Evolutionary conservation across 1,139 yeast genomes (phyloP).

Genomic region (Meyerozyma guilliermondii): DNA sequence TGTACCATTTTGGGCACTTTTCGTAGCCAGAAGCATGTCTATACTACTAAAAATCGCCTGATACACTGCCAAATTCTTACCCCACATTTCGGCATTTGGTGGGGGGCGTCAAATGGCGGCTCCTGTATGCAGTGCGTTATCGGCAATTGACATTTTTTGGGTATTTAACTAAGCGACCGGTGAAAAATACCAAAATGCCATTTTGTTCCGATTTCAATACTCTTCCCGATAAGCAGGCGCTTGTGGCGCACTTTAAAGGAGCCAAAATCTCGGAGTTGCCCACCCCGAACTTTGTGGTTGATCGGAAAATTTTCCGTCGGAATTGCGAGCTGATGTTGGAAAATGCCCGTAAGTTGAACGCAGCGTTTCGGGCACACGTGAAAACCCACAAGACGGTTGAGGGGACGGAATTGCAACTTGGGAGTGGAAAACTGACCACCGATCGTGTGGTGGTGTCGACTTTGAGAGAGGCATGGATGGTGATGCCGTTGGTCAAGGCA

Average conservation of each 20-base stretch:
- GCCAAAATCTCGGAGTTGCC: slow-evolving; percentile 32
- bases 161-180: not conserved
- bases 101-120: not conserved
- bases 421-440: slow-evolving; percentile 19
- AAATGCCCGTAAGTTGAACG: slow-evolving; percentile 23
- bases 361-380: slow-evolving; percentile 60
- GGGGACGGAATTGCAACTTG: slow-evolving; percentile 29
- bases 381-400: slow-evolving; percentile 64
- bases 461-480: slow-evolving; percentile 57
- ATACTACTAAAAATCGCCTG: too few species aligned
- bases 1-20: too few species aligned
- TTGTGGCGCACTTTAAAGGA: slow-evolving; percentile 23
- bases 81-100: not conserved
- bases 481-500: slow-evolving; percentile 38
- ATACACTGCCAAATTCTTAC: not conserved
- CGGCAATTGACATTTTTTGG: not conserved
- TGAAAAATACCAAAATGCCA: not conserved
- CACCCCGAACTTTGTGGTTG: slow-evolving; percentile 52
- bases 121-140: not conserved
- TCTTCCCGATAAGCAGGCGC: slow-evolving; percentile 18
- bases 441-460: slow-evolving; percentile 67
- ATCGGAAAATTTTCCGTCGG: slow-evolving; percentile 20
- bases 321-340: slow-evolving; percentile 29
- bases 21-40: too few species aligned
- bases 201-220: slow-evolving; percentile 16